Percentiles rank a stretch among this genome's conserved stretches.
These are phyloP conservation scores for Acidomyces sp. DNA, from an alignment of 495 filamentous ascomycete species.

Conservation along the genomic window DNA sequence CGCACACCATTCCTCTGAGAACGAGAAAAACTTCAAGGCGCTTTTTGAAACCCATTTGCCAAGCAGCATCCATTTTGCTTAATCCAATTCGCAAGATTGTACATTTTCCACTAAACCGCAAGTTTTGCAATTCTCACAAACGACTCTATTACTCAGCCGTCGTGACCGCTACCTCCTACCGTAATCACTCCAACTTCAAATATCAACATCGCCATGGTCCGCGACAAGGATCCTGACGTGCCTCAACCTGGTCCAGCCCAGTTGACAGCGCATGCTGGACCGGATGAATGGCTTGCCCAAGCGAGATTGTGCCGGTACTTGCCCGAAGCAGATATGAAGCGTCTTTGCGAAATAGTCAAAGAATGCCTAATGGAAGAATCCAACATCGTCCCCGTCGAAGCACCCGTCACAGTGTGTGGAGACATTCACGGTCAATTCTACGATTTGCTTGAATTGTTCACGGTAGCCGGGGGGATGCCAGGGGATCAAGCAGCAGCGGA, in stretches of 20 bases:
- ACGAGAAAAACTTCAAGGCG: too few relatives aligned
- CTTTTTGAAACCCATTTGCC: too few relatives aligned
- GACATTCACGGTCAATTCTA: constrained; percentile 99
- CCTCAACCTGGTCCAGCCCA: constrained; percentile 86
- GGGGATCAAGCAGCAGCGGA: constrained; percentile 54
- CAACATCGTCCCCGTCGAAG: constrained; percentile 90
- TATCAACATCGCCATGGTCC: constrained; percentile 8
- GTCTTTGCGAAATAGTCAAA: constrained; percentile 96
- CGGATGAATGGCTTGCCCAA: constrained; percentile 92
- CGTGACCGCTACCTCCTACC: constrained; percentile 9
- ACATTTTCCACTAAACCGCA: too few relatives aligned
- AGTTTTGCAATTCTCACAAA: too few relatives aligned
- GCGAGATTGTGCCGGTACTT: constrained; percentile 95
- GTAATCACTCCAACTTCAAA: background rate
- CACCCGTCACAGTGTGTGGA: constrained; percentile 95
- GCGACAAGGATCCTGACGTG: constrained; percentile 35
- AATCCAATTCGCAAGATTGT: too few relatives aligned
- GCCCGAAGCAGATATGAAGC: constrained; percentile 92
- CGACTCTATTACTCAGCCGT: constrained; percentile 3
- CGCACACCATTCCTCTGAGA: too few relatives aligned
- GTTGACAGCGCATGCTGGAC: constrained; percentile 62
- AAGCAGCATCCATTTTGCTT: too few relatives aligned
- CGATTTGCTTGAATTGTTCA: constrained; percentile 91
- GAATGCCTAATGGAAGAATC: constrained; percentile 98
- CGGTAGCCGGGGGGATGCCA: constrained; percentile 90